Evolutionary conservation across 768 basidiomycete species (phyloP).

Genomic region (Pisolithus orientalis): DNA sequence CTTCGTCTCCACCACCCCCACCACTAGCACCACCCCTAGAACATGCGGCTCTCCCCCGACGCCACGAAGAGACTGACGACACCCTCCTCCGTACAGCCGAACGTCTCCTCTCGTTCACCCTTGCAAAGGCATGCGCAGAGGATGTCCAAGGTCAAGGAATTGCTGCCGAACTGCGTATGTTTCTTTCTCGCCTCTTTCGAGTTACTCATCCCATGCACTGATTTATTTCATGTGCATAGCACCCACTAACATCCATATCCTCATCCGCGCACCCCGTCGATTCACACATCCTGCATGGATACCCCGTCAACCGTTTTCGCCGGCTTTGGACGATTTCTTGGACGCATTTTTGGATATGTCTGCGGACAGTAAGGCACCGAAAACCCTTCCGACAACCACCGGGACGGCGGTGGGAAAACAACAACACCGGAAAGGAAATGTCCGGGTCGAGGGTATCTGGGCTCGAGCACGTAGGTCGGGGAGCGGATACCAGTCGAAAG

Average conservation of each 20-base stretch:
- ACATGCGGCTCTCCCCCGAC: not conserved
- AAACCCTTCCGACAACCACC: conserved; percentile 17
- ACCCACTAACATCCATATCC: conserved; percentile 42
- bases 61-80: conserved; percentile 29
- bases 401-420: not conserved
- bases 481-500: not conserved
- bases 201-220: not conserved
- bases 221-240: conserved; percentile 20
- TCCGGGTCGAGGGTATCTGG: conserved; percentile 36
- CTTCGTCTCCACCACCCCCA: conserved; percentile 15
- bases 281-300: conserved; percentile 43
- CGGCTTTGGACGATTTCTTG: conserved; percentile 32
- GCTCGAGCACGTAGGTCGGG: conserved; percentile 21
- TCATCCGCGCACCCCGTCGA: conserved; percentile 41
- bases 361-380: not conserved
- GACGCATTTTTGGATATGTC: conserved; percentile 29
- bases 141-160: conserved; percentile 30
- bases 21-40: not conserved
- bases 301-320: conserved; percentile 37
- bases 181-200: not conserved
- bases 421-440: conserved; percentile 21
- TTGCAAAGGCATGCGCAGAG: conserved; percentile 39
- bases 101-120: conserved; percentile 38
- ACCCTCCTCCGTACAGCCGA: conserved; percentile 25
- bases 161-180: conserved; percentile 35